Base-by-base conservation (phyloP, 345 rosid genomes). In the Populus nigra region DNA sequence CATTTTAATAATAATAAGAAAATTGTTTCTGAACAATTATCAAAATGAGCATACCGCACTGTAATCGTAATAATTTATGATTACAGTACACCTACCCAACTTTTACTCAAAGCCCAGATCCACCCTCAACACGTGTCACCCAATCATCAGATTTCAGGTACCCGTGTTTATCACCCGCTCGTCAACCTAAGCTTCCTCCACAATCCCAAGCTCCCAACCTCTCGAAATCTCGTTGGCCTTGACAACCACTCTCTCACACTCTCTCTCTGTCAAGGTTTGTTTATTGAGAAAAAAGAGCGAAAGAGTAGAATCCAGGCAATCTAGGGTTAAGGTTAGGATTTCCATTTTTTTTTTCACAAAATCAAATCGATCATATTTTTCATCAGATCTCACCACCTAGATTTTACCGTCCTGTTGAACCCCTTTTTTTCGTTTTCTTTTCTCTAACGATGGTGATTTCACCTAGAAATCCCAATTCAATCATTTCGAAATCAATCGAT, bases 251-350 rank as follows among this genome's bases (percentile, higher is more conserved):
- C 31, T 31, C 20, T 39, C 17, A 43, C 20, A 31, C 53, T 39
- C 55, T 25, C 27, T 57, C 43, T 45, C 1, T 5, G 2, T 59
- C 43, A 59, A 27, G 66, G 65, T 50, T 41, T 5, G 57, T 76
- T 3, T 10, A 10, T 41, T 69, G 25, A 39, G 76, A 29, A 20
- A 43, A 74, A 38, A 7, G 45, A 61, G 16, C 20, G n/a, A 16
- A 69, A 71, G 80, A 63, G 80, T 77, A 71, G 70, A 77, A 77
- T 47, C 70, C 50, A 71, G 71, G 75, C 80, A 71, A 77, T 70
- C 69, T 25, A 29, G 39, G 55, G 10, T 41, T 43, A 57, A 18
- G 55, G 10, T 39, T 63, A 3, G 41, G n/a, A 2, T 65, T 63
- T 41, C 71, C 12, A 8, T 61, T 45, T 41, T 36, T 3, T 45